These are phyloP conservation scores for Talaromyces thailandensis DNA, from an alignment of 495 filamentous ascomycete genomes.

Conservation along the genomic window DNA sequence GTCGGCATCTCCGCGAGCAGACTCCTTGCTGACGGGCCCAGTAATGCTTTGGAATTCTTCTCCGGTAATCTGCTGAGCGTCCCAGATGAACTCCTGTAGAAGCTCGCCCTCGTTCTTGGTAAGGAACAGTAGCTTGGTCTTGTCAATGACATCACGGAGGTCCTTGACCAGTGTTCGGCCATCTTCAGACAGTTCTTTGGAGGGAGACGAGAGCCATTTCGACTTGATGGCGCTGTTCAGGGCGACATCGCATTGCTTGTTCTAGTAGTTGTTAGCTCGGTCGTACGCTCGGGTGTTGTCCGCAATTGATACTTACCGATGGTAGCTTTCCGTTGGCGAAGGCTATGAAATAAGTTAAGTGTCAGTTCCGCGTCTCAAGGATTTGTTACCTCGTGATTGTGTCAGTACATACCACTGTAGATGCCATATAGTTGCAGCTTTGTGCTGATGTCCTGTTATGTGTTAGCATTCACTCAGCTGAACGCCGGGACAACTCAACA, in stretches of 20 bases:
- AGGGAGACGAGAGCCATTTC: constrained; percentile 58
- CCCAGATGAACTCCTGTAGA: constrained; percentile 94
- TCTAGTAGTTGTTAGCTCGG: constrained; percentile 28
- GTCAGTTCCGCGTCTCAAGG: not conserved
- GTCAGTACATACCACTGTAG: constrained; percentile 48
- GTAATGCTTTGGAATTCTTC: constrained; percentile 49
- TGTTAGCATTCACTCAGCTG: constrained; percentile 10
- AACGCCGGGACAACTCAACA: not conserved
- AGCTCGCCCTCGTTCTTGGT: constrained; percentile 94
- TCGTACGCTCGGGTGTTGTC: not conserved
- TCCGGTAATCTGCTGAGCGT: constrained; percentile 64
- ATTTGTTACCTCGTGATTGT: constrained; percentile 15
- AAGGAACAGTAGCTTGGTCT: constrained; percentile 81
- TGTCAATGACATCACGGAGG: constrained; percentile 71
- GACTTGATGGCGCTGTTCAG: constrained; percentile 74
- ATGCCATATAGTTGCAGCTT: constrained; percentile 97
- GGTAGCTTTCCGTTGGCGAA: constrained; percentile 88
- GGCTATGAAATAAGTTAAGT: constrained; percentile 37
- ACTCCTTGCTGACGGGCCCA: constrained; percentile 63
- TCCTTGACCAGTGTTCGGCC: constrained; percentile 70
- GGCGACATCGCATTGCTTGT: constrained; percentile 92
- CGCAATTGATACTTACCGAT: not conserved
- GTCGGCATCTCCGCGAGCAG: constrained; percentile 71
- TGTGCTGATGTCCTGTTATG: constrained; percentile 62
- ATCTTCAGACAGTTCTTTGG: constrained; percentile 70